These are phyloP conservation scores for Orbilia brochopaga DNA, from an alignment of 2,329 filamentous ascomycete genomes.

Conservation along the genomic window DNA sequence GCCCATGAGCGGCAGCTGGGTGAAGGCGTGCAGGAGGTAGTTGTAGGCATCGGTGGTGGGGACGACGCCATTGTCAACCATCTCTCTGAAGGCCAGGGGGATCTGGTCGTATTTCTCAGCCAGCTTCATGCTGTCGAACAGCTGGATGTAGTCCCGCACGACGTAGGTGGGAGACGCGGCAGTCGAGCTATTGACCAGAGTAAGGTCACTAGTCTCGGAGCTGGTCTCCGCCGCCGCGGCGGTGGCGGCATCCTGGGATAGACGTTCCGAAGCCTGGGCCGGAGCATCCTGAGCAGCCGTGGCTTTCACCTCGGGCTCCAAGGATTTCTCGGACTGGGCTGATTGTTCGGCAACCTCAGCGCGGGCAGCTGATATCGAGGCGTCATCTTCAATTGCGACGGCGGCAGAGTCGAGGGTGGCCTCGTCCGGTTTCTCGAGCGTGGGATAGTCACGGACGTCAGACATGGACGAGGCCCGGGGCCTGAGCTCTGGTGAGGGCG, in stretches of 20 bases:
- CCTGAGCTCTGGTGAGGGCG: slow-evolving; percentile 34
- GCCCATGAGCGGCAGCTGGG: slow-evolving; percentile 77
- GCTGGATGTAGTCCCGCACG: slow-evolving; percentile 76
- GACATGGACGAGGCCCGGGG: slow-evolving; percentile 49
- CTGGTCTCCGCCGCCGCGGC: slow-evolving; percentile 52
- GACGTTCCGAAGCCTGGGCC: neutral
- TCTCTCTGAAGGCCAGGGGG: slow-evolving; percentile 84
- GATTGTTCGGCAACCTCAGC: slow-evolving; percentile 12
- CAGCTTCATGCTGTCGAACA: slow-evolving; percentile 75
- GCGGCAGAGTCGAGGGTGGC: slow-evolving; percentile 23
- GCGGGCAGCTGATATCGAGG: neutral
- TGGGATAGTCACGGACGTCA: slow-evolving; percentile 40
- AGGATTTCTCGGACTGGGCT: neutral
- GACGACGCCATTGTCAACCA: slow-evolving; percentile 80
- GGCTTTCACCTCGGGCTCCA: slow-evolving; percentile 9
- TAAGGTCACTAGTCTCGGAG: slow-evolving; percentile 56
- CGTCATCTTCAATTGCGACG: slow-evolving; percentile 37
- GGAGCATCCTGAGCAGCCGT: neutral
- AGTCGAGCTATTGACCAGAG: slow-evolving; percentile 61
- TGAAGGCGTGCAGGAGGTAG: slow-evolving; percentile 81
- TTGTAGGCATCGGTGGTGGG: slow-evolving; percentile 91
- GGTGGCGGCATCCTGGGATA: neutral
- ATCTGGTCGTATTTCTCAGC: slow-evolving; percentile 82
- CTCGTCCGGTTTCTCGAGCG: slow-evolving; percentile 42
- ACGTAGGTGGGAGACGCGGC: slow-evolving; percentile 64